Conservation (phyloP, 257 asterid genomes). For the Scutellaria baicalensis region DNA sequence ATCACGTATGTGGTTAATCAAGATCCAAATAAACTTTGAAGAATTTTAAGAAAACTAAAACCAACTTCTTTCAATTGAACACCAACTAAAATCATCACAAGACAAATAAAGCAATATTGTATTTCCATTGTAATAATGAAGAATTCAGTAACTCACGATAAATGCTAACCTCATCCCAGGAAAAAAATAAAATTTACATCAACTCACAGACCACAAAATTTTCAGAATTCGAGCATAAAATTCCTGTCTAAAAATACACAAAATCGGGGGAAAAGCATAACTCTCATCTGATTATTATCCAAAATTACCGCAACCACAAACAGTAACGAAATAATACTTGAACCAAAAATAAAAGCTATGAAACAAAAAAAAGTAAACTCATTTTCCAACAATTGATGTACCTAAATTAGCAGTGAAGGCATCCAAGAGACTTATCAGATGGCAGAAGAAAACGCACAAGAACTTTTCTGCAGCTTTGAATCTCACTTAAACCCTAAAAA, state of each 20-base stretch:
- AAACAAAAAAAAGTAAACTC: neutral
- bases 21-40: constrained; percentile 15
- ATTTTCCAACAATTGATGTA: constrained; percentile 9
- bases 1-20: constrained; percentile 26
- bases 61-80: neutral
- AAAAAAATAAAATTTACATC: neutral
- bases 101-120: neutral
- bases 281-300: constrained; percentile 7
- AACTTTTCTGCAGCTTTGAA: constrained; percentile 17
- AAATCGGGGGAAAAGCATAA: neutral
- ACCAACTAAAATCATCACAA: neutral
- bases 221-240: constrained; percentile 10
- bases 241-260: neutral
- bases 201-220: neutral
- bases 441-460: constrained; percentile 8
- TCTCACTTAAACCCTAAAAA: constrained; percentile 17
- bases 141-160: neutral
- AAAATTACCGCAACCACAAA: neutral
- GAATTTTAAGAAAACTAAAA: neutral
- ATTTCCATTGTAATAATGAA: neutral
- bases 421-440: neutral
- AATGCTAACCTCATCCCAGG: neutral
- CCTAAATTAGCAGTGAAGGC: constrained; percentile 18
- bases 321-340: neutral
- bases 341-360: neutral